phyloP scores from a whole-genome alignment of 805 yeast genomes.

The Yamadazyma kitorensis region DNA sequence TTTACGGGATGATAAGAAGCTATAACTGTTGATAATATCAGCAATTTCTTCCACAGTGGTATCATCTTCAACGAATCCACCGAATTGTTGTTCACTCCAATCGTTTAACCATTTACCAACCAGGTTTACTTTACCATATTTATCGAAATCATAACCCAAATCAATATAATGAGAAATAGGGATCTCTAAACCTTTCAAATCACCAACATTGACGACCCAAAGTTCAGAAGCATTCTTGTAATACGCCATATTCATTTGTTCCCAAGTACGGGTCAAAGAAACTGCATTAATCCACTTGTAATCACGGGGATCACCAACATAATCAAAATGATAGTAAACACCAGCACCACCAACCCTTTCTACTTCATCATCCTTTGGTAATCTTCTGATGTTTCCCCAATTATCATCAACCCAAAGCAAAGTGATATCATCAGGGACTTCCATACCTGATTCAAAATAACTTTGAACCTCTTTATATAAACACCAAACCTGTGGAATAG shows the following conservation, averaged over 20 bases:
- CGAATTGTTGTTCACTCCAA: constrained; percentile 15
- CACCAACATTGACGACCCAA: constrained; percentile 27
- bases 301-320: constrained; percentile 26
- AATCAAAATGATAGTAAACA: constrained; percentile 24
- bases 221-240: constrained; percentile 16
- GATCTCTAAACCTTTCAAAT: constrained; percentile 21
- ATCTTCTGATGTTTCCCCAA: constrained; percentile 25
- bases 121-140: constrained; percentile 11
- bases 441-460: constrained; percentile 16
- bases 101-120: constrained; percentile 11
- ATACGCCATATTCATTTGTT: constrained; percentile 22
- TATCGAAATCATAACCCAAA: constrained; percentile 15
- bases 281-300: constrained; percentile 26
- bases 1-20: constrained; percentile 12
- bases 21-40: constrained; percentile 14
- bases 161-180: constrained; percentile 20
- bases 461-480: constrained; percentile 18
- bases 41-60: constrained; percentile 13
- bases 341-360: constrained; percentile 25
- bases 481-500: constrained; percentile 19
- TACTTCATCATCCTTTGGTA: constrained; percentile 19
- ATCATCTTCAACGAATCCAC: constrained; percentile 7
- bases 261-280: constrained; percentile 21
- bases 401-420: constrained; percentile 27
- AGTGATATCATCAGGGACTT: constrained; percentile 19